Conservation (phyloP, 495 filamentous ascomycete genomes). For the Jackrogersella minutella region DNA sequence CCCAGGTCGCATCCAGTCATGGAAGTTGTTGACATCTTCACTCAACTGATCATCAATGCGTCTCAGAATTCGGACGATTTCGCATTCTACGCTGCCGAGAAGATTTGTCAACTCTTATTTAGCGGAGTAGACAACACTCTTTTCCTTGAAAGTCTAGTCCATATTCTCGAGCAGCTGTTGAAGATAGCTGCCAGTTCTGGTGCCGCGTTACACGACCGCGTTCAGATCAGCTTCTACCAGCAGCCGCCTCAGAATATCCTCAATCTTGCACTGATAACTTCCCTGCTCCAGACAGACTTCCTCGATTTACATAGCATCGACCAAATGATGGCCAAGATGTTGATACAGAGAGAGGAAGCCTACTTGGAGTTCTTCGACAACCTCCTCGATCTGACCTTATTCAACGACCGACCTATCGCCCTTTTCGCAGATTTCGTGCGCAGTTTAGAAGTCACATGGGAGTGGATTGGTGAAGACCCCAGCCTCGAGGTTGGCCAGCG, state of each 20-base stretch:
- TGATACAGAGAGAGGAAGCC: slow-evolving; percentile 69
- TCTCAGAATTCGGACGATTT: slow-evolving; percentile 69
- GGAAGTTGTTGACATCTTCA: slow-evolving; percentile 66
- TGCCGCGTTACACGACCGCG: slow-evolving; percentile 73
- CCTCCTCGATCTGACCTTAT: slow-evolving; percentile 77
- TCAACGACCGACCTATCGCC: slow-evolving; percentile 76
- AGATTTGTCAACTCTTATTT: slow-evolving; percentile 75
- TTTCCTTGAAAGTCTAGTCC: slow-evolving; percentile 82
- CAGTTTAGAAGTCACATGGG: slow-evolving; percentile 79
- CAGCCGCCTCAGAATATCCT: slow-evolving; percentile 79
- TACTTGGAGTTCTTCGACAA: slow-evolving; percentile 79
- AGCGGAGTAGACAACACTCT: slow-evolving; percentile 61
- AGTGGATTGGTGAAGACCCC: slow-evolving; percentile 81
- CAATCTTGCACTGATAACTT: slow-evolving; percentile 76
- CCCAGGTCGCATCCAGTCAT: slow-evolving; percentile 69
- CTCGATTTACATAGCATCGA: slow-evolving; percentile 86
- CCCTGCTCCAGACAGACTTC: slow-evolving; percentile 73
- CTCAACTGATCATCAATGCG: slow-evolving; percentile 62
- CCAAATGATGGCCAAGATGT: slow-evolving; percentile 71
- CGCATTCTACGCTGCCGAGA: slow-evolving; percentile 70
- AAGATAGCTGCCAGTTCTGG: slow-evolving; percentile 70
- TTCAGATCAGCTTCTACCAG: slow-evolving; percentile 70
- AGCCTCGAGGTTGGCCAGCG: slow-evolving; percentile 67
- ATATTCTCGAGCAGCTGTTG: slow-evolving; percentile 81
- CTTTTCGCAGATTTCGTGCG: slow-evolving; percentile 86